Evolutionary conservation across 345 rosid genomes (phyloP), one percentile per base, ranked within the genome.

Genomic region (Gossypium sturtianum): DNA sequence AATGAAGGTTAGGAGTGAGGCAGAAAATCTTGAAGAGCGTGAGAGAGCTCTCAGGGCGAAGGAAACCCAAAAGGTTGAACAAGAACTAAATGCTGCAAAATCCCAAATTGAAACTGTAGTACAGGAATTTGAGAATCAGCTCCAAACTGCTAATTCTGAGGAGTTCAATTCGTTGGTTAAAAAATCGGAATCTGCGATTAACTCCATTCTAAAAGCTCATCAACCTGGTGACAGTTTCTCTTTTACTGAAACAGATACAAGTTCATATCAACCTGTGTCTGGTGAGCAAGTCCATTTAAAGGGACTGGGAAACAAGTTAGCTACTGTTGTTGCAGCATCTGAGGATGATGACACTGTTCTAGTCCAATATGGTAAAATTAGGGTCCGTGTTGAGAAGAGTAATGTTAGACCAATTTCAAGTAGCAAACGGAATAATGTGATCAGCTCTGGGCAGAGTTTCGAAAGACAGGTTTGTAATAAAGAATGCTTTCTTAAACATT

Each of bases 281-380:
- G 98, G 97, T 81, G 97, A 94, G 86, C 83, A 85, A 77, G 97
- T 94, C 67, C 80, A 73, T 25, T 90, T 92, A 68, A 90, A 85
- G 81, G 82, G 87, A 74, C 80, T 92, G 19, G 97, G 98, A 74
- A 81, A 76, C 78, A 94, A 90, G 82, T 70, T 92, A 66, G 97
- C 89, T 57, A 88, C 90, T 22, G 90, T 94, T 61, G 89, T 89
- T 58, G 97, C 88, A 85, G 91, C 82, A 76, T 73, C 87, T 44
- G 92, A 85, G 71, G 84, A 86, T 76, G 97, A 88, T 63, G 90
- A 84, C 64, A 79, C 87, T 7, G 76, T 90, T 72, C 67, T 92
- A 65, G 90, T 94, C 71, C 97, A 90, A 75, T 88, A 87, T 59
- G 97, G 97, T 84, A 92, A 90, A 89, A 77, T 92, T 57, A 86